A percentile compares a stretch with the other conserved stretches of the same genome.
Evolutionary conservation across 2,329 filamentous ascomycete species (phyloP).

Genomic region (Aspergillus spinulosporus): DNA sequence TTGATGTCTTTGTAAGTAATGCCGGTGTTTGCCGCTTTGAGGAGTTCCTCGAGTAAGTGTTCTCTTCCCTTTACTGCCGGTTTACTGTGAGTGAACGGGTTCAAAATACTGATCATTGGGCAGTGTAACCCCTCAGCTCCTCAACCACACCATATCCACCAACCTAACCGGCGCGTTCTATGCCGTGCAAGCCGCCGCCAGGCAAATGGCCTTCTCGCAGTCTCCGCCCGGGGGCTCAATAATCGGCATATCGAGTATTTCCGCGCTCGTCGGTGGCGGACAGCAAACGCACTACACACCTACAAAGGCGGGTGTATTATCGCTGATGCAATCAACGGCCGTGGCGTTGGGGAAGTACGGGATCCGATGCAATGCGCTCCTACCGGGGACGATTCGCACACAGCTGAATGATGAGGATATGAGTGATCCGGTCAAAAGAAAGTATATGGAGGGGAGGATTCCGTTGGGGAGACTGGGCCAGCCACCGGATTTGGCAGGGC

Average conservation of each 20-base stretch:
- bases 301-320: constrained; percentile 79
- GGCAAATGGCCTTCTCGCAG: constrained; percentile 76
- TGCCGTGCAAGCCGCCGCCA: constrained; percentile 77
- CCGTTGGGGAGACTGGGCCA: constrained; percentile 73
- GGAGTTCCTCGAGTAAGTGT: constrained; percentile 70
- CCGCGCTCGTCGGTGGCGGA: constrained; percentile 62
- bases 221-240: constrained; percentile 72
- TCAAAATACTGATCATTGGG: not conserved
- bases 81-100: constrained; percentile 31
- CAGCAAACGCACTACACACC: constrained; percentile 83
- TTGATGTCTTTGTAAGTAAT: constrained; percentile 84
- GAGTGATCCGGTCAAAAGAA: constrained; percentile 67
- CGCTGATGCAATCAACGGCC: constrained; percentile 79
- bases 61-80: not conserved
- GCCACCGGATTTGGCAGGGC: constrained; percentile 74
- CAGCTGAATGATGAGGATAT: constrained; percentile 83
- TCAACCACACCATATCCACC: constrained; percentile 69
- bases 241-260: constrained; percentile 51
- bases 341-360: constrained; percentile 73
- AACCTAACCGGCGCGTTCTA: constrained; percentile 91
- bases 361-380: constrained; percentile 78
- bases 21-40: constrained; percentile 86
- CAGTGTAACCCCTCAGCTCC: constrained; percentile 68
- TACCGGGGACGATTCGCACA: constrained; percentile 81
- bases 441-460: constrained; percentile 79